Conservation (phyloP, 306 rosid species). For the Biancaea sappan region DNA sequence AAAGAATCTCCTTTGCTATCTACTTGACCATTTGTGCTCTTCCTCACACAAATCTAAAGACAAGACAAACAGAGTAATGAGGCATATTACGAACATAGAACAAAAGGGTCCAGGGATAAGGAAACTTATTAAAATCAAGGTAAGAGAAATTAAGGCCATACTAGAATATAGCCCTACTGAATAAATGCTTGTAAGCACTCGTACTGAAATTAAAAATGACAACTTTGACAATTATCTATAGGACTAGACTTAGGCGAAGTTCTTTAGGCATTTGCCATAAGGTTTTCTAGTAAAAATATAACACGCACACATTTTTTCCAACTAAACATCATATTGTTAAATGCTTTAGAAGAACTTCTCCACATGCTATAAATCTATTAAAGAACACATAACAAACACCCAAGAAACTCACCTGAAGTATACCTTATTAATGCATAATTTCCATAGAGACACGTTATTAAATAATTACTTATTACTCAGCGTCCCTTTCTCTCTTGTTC, state of each 20-base stretch:
- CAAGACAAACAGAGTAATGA: conserved; percentile 32
- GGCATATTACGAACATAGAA: neutral
- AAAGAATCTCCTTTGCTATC: conserved; percentile 38
- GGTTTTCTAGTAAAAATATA: neutral
- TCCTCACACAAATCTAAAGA: conserved; percentile 52
- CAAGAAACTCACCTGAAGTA: neutral
- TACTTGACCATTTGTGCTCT: conserved; percentile 34
- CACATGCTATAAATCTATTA: neutral
- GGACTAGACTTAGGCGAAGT: neutral
- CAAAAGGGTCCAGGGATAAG: neutral
- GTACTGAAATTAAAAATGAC: neutral
- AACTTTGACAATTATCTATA: neutral
- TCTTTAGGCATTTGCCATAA: neutral
- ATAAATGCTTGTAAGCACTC: neutral
- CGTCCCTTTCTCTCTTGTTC: conserved; percentile 4
- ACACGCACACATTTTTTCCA: neutral
- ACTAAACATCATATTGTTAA: neutral
- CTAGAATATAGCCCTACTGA: neutral
- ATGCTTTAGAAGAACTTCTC: neutral
- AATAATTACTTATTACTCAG: neutral
- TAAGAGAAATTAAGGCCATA: conserved; percentile 5
- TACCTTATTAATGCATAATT: neutral
- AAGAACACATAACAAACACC: neutral
- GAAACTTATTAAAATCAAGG: conserved; percentile 10
- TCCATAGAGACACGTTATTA: neutral